These are phyloP conservation scores for Claviceps sp. DNA, from an alignment of 2,329 filamentous ascomycete species.

Conservation along the genomic window DNA sequence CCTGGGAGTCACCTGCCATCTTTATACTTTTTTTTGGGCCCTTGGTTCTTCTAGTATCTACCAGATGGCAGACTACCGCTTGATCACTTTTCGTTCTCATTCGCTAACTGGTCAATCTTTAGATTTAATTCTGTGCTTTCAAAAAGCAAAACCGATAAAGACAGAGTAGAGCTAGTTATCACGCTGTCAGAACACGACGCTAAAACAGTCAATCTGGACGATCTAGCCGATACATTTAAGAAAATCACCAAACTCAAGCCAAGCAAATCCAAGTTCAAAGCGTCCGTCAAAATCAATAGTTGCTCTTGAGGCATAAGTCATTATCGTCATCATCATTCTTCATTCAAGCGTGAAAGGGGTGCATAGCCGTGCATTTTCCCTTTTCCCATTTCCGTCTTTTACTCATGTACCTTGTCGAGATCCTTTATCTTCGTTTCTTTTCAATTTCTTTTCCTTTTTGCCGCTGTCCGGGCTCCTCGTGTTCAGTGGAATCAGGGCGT, in stretches of 20 bases:
- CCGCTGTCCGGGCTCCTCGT: neutral
- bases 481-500: neutral
- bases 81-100: neutral
- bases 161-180: constrained; percentile 24
- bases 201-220: constrained; percentile 19
- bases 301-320: constrained; percentile 9
- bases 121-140: constrained; percentile 3
- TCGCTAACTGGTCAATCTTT: neutral
- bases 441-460: no score
- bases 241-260: constrained; percentile 19
- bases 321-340: constrained; percentile 1
- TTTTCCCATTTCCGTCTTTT: neutral
- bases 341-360: neutral
- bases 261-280: constrained; percentile 19
- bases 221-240: constrained; percentile 21
- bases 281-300: constrained; percentile 17
- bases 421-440: neutral
- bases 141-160: constrained; percentile 17
- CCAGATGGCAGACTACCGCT: neutral
- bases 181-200: constrained; percentile 16
- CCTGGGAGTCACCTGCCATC: no score
- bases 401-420: neutral
- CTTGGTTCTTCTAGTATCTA: no score
- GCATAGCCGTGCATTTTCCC: neutral
- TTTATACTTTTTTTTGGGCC: no score